Base-by-base conservation (phyloP, 495 filamentous ascomycete species). In the Neurospora sp. region DNA sequence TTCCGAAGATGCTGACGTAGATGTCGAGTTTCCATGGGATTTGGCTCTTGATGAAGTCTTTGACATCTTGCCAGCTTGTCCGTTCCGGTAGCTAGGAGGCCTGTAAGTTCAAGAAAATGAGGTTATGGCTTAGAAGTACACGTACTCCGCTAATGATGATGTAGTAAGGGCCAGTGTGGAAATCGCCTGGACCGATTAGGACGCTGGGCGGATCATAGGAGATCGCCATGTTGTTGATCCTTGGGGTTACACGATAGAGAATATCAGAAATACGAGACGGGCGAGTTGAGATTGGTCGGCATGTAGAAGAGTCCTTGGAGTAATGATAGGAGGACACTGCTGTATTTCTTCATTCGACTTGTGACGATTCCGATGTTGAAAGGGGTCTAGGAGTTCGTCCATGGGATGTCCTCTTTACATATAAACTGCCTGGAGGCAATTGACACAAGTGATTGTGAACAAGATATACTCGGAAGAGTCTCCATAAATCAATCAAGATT, bases 41-140 rank as follows among this genome's bases (percentile, higher is more conserved):
- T 10, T 75, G 68, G n/a, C 40, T 38, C 20, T 70, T 69, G n/a
- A 75, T 14, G 12, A 70, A 75, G 22, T 75, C 71, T 59, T 45
- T 70, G 8, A 73, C 6, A 22, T 70, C 48, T 35, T 70, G 74
- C 68, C 71, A 75, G 3, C 12, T 39, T 9, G 71, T 68, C 0
- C 9, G 10, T 7, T 70, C 71, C 0, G 74, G 71, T 40, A 74
- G 22, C 73, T 74, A 42, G 5, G 41, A 22, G 8, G 14, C 1
- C 6, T 65, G 27, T 18, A 31, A 65, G 65, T 71, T 71, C 2
- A 68, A 37, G 8, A 31, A 3, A 37, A 14, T n/a, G 40, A 59
- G 7, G 2, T 14, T 35, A 35, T 65, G 53, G 12, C 3, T 65
- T 1, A 9, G 53, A 4, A 65, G 27, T 16, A 8, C 14, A 69